These are phyloP conservation scores for Globisporangium barbulae DNA, from an alignment of 352 stramenopile genomes.

Conservation along the genomic window DNA sequence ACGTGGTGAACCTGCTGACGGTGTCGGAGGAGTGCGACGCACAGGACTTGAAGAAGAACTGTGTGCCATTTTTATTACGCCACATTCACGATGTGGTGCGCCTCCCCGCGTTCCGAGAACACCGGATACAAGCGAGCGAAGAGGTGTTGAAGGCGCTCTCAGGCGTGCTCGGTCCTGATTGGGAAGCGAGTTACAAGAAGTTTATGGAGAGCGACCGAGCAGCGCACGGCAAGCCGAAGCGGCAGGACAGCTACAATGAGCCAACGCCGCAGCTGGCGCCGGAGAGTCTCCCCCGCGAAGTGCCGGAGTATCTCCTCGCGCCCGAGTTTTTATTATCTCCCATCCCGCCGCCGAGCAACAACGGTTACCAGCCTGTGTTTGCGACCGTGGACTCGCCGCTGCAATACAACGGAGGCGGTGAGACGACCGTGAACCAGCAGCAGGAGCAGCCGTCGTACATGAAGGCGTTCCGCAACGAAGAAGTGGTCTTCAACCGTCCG, in stretches of 20 bases:
- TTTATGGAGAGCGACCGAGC: slow-evolving; percentile 41
- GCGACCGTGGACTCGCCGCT: slow-evolving; percentile 39
- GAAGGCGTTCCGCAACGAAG: slow-evolving; percentile 64
- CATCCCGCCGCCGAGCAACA: slow-evolving; percentile 37
- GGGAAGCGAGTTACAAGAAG: slow-evolving; percentile 73
- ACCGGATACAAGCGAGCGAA: slow-evolving; percentile 78
- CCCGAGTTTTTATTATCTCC: slow-evolving; percentile 45
- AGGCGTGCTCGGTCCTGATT: slow-evolving; percentile 71
- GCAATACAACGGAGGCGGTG: slow-evolving; percentile 30
- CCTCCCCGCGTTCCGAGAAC: slow-evolving; percentile 64
- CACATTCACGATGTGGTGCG: slow-evolving; percentile 86
- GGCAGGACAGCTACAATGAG: slow-evolving; percentile 10
- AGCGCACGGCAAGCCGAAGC: slow-evolving; percentile 26
- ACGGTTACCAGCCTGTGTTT: slow-evolving; percentile 35
- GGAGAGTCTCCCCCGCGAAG: slow-evolving; percentile 32
- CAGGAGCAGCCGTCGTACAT: slow-evolving; percentile 48
- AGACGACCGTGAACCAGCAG: slow-evolving; percentile 22
- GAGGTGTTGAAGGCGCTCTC: slow-evolving; percentile 83
- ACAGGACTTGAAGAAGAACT: slow-evolving; percentile 82
- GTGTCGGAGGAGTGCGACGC: slow-evolving; percentile 78
- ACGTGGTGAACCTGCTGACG: slow-evolving; percentile 73
- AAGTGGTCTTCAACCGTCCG: slow-evolving; percentile 60
- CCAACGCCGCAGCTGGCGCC: neutral
- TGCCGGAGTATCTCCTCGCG: slow-evolving; percentile 45
- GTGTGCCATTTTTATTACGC: slow-evolving; percentile 80